Evolutionary conservation across 2,329 filamentous ascomycete genomes (phyloP), one percentile per base, ranked within the genome.

Genomic region (Alternaria gansuensis): DNA sequence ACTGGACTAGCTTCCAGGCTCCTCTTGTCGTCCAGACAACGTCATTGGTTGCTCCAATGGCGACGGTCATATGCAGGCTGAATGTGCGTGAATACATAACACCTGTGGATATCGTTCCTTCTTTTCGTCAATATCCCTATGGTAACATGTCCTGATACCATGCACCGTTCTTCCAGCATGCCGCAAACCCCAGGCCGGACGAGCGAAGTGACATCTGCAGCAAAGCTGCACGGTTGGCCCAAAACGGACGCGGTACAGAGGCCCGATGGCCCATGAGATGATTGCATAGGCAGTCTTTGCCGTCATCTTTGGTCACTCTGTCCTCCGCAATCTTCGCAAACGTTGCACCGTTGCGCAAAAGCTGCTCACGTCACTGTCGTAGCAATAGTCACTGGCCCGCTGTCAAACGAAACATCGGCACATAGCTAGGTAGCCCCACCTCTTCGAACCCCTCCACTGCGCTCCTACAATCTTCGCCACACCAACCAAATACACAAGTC

Each of bases 351-450:
- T 51, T 39, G 51, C 39, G 26, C 45, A 53, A 45, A 55, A 24
- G 50, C 39, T 54, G 40, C 41, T 43, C 57, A 64, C 63, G 63
- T 66, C 64, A 66, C 57, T 57, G 59, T 60, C 53, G 54, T 57
- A 46, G 48, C 28, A 45, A 54, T 59, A 46, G 59, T 60, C 57
- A 54, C 57, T 29, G 59, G 48, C 59, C 56, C 63, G 60, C 60
- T 41, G 46, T 54, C 39, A 37, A 57, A 51, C 54, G 60, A 53
- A 59, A 60, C 57, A 51, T 37, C 49, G 53, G 41, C 59, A 54
- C 46, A 55, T 52, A 28, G 44, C 44, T 48, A 34, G 44, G 44
- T 7, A 40, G 62, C 58, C 58, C 61, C 58, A 62, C 51, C 51
- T 53, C 37, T 29, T 24, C 53, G 21, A 46, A 53, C 66, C 57